These are phyloP conservation scores for Gastrodia elata DNA, from an alignment of 106 monocot genomes.

Conservation along the genomic window DNA sequence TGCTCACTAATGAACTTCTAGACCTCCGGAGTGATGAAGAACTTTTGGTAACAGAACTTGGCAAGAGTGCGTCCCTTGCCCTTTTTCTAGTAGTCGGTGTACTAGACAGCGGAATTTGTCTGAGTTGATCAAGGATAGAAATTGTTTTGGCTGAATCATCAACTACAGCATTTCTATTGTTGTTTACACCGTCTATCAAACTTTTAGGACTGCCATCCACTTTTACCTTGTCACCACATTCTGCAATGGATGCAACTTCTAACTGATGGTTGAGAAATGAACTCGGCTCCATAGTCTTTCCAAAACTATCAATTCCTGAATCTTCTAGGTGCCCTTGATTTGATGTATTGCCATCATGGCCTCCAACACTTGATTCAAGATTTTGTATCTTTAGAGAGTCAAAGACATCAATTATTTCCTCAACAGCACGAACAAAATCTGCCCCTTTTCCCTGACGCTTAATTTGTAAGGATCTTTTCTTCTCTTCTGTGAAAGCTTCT, in stretches of 20 bases:
- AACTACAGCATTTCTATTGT: conserved; percentile 16
- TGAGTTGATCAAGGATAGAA: conserved; percentile 52
- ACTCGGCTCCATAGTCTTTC: conserved; percentile 14
- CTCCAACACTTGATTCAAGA: conserved; percentile 15
- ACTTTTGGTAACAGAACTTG: conserved; percentile 23
- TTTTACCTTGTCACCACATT: conserved; percentile 7
- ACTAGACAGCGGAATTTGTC: conserved; percentile 35
- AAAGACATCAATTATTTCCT: conserved; percentile 77
- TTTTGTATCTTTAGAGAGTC: conserved; percentile 51
- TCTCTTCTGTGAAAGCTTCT: conserved; percentile 98
- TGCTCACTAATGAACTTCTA: conserved; percentile 31
- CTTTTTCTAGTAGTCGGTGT: conserved; percentile 38
- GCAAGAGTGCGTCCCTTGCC: conserved; percentile 26
- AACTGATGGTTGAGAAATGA: conserved; percentile 8
- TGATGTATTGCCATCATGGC: conserved; percentile 6
- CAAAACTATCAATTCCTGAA: conserved; percentile 16
- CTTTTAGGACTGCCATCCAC: conserved; percentile 13
- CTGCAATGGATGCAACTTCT: conserved; percentile 13
- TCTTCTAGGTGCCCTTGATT: conserved; percentile 17
- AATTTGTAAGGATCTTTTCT: conserved; percentile 61
- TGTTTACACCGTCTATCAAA: conserved; percentile 10
- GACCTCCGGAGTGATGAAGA: conserved; percentile 31
- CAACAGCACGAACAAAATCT: conserved; percentile 96
- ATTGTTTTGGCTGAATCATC: conserved; percentile 30
- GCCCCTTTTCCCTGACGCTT: conserved; percentile 89